Evolutionary conservation across 2,329 filamentous ascomycete genomes (phyloP).

Genomic region (Fusarium succisae): DNA sequence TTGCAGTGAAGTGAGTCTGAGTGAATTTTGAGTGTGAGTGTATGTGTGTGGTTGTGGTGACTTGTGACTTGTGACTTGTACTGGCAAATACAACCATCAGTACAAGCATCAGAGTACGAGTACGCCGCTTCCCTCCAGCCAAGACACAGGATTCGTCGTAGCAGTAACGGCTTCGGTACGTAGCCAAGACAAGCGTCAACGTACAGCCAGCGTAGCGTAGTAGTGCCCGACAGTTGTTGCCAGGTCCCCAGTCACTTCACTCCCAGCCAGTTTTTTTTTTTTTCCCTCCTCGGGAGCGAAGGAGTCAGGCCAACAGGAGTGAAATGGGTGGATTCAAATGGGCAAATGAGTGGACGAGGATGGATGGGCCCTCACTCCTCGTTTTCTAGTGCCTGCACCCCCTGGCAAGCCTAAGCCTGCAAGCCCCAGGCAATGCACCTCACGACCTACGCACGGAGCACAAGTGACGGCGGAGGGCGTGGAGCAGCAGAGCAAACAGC

Average conservation of each 20-base stretch:
- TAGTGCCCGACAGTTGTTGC: constrained; percentile 31
- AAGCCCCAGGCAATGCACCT: constrained; percentile 32
- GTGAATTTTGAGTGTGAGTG: constrained; percentile 10
- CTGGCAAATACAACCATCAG: background rate
- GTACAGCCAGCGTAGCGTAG: constrained; percentile 20
- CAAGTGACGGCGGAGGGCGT: constrained; percentile 36
- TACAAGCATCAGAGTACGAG: constrained; percentile 26
- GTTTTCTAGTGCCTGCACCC: constrained; percentile 3
- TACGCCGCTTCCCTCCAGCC: constrained; percentile 10
- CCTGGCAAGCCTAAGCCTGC: background rate
- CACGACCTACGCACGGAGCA: constrained; percentile 29
- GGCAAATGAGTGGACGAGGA: background rate
- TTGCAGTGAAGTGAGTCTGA: background rate
- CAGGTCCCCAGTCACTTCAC: constrained; percentile 10
- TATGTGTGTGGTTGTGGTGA: background rate
- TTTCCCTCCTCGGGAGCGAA: background rate
- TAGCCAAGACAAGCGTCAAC: constrained; percentile 18
- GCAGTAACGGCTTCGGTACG: constrained; percentile 25
- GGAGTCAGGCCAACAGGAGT: constrained; percentile 11
- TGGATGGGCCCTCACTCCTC: constrained; percentile 4
- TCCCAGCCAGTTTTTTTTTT: constrained; percentile 14
- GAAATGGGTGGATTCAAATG: constrained; percentile 14
- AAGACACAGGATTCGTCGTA: constrained; percentile 6
- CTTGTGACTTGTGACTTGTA: background rate
- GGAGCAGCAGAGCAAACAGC: constrained; percentile 20